These are phyloP conservation scores for Lactarius indigo DNA, from an alignment of 768 basidiomycete genomes.

Conservation along the genomic window DNA sequence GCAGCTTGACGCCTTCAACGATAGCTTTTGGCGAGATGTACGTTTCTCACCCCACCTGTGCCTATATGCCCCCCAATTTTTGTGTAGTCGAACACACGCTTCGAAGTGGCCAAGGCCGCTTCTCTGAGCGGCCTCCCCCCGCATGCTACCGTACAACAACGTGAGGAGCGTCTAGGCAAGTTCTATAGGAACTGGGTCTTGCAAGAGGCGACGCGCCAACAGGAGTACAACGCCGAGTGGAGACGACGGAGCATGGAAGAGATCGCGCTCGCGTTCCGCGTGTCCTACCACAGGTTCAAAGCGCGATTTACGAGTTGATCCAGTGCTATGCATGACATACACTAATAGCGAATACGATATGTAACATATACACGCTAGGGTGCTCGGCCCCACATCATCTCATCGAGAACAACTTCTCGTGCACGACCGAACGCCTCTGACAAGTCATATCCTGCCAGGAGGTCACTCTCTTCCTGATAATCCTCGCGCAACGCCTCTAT, in stretches of 20 bases:
- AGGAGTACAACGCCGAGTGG: constrained; percentile 65
- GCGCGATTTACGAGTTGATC: constrained; percentile 26
- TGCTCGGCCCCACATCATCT: constrained; percentile 37
- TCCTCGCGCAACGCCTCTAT: constrained; percentile 56
- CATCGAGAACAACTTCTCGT: constrained; percentile 56
- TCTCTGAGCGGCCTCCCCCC: constrained; percentile 54
- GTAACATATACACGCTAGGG: constrained; percentile 6
- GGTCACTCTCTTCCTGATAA: constrained; percentile 58
- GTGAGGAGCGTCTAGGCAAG: constrained; percentile 64
- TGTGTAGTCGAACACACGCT: constrained; percentile 75
- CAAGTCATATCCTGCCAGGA: constrained; percentile 52
- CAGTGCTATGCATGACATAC: not conserved
- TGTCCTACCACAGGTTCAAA: constrained; percentile 41
- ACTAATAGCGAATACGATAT: not conserved
- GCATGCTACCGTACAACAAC: constrained; percentile 47
- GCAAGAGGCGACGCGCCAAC: constrained; percentile 58
- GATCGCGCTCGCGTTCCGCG: constrained; percentile 56
- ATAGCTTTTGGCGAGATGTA: constrained; percentile 80
- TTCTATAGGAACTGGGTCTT: constrained; percentile 75
- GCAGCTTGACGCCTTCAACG: constrained; percentile 70
- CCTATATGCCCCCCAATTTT: not conserved
- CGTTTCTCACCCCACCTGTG: constrained; percentile 32
- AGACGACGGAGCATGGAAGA: constrained; percentile 54
- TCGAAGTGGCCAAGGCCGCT: constrained; percentile 63
- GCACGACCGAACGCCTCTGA: constrained; percentile 61